Percentiles rank a stretch among this genome's conserved stretches.
phyloP scores from a whole-genome alignment of 1,284 basidiomycete genomes.

The Neonothopanus nambi region DNA sequence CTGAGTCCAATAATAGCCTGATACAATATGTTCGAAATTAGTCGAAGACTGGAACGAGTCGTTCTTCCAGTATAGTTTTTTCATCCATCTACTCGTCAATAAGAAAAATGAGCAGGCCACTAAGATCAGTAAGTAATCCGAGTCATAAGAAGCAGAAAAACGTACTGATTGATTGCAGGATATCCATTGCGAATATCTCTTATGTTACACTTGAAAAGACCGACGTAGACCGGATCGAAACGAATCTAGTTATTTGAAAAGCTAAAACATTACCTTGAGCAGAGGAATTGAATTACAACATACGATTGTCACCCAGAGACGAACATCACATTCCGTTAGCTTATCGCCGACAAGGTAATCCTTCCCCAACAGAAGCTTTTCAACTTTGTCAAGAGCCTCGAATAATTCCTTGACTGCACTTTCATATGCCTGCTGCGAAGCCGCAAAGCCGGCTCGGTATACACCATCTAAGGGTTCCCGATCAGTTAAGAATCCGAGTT shows the following conservation, averaged over 20 bases:
- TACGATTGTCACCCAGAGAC: too few species aligned
- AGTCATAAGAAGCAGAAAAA: constrained; percentile 8
- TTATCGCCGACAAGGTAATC: constrained; percentile 81
- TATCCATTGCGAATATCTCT: constrained; percentile 78
- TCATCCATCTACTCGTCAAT: constrained; percentile 79
- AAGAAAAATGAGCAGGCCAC: too few species aligned
- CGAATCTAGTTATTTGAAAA: constrained; percentile 37
- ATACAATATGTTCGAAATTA: constrained; percentile 87
- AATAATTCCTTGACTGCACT: constrained; percentile 74
- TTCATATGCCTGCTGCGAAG: constrained; percentile 81
- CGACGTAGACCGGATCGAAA: constrained; percentile 85
- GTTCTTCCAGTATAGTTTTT: constrained; percentile 95
- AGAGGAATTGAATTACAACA: too few species aligned
- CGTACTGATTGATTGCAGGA: constrained; percentile 74
- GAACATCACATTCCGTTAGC: constrained; percentile 91
- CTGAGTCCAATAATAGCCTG: constrained; percentile 82
- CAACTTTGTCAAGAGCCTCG: constrained; percentile 77
- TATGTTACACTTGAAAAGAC: constrained; percentile 94
- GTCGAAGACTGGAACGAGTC: constrained; percentile 88
- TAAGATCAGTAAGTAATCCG: constrained; percentile 29
- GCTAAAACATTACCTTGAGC: neutral
- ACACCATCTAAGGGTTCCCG: constrained; percentile 76
- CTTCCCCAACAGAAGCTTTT: constrained; percentile 76
- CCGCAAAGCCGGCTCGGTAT: constrained; percentile 91
- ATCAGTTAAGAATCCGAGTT: neutral